Percentiles rank a stretch among this genome's conserved stretches.
Conservation (phyloP, 2,329 filamentous ascomycete genomes). For the Xylaria sp. region DNA sequence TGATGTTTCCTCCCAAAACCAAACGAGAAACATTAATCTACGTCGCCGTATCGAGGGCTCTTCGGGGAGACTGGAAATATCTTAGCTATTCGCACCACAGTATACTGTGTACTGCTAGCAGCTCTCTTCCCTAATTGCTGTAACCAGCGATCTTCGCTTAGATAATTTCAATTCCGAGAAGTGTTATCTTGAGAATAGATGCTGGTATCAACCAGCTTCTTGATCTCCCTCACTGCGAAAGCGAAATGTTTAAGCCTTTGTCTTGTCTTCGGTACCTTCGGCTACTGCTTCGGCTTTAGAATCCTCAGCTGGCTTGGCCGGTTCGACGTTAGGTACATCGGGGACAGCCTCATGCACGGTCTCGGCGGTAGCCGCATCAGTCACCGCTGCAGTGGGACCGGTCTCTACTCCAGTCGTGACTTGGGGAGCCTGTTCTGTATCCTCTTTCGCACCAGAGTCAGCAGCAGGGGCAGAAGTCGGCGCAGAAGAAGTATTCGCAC, state of each 20-base stretch:
- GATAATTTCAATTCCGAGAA: background rate
- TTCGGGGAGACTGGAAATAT: background rate
- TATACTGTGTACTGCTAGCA: background rate
- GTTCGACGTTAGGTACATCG: slow-evolving; percentile 6
- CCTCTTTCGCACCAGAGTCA: slow-evolving; percentile 9
- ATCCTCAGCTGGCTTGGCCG: slow-evolving; percentile 16
- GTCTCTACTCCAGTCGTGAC: slow-evolving; percentile 34
- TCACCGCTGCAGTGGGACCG: slow-evolving; percentile 26
- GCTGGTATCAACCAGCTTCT: background rate
- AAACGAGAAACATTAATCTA: slow-evolving; percentile 5
- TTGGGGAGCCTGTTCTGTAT: slow-evolving; percentile 23
- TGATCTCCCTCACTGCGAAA: background rate
- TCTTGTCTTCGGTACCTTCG: slow-evolving; percentile 5
- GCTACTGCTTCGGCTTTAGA: slow-evolving; percentile 10
- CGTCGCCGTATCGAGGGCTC: background rate
- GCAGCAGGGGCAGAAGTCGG: slow-evolving; percentile 17
- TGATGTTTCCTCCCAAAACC: background rate
- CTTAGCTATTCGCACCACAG: background rate
- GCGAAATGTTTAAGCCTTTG: slow-evolving; percentile 12
- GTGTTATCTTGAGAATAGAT: background rate
- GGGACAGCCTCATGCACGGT: background rate
- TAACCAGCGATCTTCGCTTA: background rate
- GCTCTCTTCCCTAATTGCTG: background rate
- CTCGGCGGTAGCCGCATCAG: slow-evolving; percentile 18
- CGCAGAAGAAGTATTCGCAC: slow-evolving; percentile 11